These are phyloP conservation scores for Oleoguttula mirabilis DNA, from an alignment of 495 filamentous ascomycete species.

Conservation along the genomic window DNA sequence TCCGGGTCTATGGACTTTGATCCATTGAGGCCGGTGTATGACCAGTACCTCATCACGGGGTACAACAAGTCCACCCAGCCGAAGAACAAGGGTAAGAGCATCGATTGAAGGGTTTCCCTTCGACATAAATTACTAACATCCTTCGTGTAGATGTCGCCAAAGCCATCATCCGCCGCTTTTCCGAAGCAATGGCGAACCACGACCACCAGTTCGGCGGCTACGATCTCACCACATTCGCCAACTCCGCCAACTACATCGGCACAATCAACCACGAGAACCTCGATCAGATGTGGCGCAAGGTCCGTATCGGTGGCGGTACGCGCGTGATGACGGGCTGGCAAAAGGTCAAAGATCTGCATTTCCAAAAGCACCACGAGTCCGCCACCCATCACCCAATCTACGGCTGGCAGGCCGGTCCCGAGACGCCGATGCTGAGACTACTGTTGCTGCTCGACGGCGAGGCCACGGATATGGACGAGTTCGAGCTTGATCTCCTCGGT, in stretches of 20 bases:
- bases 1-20: conserved; percentile 38
- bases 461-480: conserved; percentile 40
- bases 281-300: conserved; percentile 29
- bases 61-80: conserved; percentile 32
- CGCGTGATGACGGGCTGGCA: conserved; percentile 41
- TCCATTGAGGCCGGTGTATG: conserved; percentile 33
- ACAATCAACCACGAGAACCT: conserved; percentile 32
- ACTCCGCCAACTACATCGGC: conserved; percentile 30
- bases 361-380: conserved; percentile 29
- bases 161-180: conserved; percentile 35
- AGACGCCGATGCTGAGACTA: conserved; percentile 35
- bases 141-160: conserved; percentile 28
- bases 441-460: conserved; percentile 37
- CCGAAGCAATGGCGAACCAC: conserved; percentile 35
- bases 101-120: neutral
- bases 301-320: conserved; percentile 32
- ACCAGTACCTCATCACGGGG: conserved; percentile 34
- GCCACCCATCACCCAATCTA: conserved; percentile 37
- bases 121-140: neutral
- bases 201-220: conserved; percentile 34
- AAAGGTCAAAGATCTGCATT: conserved; percentile 33
- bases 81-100: conserved; percentile 37
- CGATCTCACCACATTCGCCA: conserved; percentile 34
- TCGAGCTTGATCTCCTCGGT: conserved; percentile 37
- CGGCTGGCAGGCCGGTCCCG: conserved; percentile 39